Evolutionary conservation across 2,329 filamentous ascomycete genomes (phyloP).

Genomic region (Corinectria fuckeliana): DNA sequence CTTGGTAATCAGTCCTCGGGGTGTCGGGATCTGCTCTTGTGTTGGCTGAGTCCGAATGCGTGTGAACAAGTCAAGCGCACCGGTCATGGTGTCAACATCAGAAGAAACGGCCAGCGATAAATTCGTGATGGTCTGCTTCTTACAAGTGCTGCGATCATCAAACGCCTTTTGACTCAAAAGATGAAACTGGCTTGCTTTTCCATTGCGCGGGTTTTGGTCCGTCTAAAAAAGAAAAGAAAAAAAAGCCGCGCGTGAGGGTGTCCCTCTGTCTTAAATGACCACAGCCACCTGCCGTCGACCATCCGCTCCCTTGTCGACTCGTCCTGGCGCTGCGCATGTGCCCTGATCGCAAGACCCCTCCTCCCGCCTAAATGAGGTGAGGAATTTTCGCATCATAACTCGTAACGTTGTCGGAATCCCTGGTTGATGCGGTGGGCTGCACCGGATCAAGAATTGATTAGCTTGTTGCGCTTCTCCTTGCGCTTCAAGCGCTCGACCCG

Average conservation of each 20-base stretch:
- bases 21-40: no score
- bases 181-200: neutral
- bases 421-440: conserved; percentile 1
- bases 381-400: conserved; percentile 32
- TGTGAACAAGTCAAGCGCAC: no score
- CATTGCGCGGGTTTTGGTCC: neutral
- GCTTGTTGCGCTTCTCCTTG: conserved; percentile 95
- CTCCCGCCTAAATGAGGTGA: conserved; percentile 14
- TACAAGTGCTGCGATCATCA: no score
- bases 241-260: neutral
- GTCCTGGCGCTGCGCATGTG: neutral
- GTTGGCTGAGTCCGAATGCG: no score
- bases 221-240: neutral
- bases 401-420: conserved; percentile 27
- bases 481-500: conserved; percentile 91
- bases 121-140: no score
- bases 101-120: no score
- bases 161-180: conserved; percentile 5
- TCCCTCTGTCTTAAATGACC: neutral
- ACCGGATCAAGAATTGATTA: conserved; percentile 66
- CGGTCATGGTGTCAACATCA: no score
- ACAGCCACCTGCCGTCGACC: neutral
- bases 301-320: neutral
- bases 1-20: no score
- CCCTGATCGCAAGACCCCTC: conserved; percentile 1